A percentile compares a stretch with the other conserved stretches of the same genome.
phyloP scores from a whole-genome alignment of 306 rosid species.

The Cicer judaicum region DNA sequence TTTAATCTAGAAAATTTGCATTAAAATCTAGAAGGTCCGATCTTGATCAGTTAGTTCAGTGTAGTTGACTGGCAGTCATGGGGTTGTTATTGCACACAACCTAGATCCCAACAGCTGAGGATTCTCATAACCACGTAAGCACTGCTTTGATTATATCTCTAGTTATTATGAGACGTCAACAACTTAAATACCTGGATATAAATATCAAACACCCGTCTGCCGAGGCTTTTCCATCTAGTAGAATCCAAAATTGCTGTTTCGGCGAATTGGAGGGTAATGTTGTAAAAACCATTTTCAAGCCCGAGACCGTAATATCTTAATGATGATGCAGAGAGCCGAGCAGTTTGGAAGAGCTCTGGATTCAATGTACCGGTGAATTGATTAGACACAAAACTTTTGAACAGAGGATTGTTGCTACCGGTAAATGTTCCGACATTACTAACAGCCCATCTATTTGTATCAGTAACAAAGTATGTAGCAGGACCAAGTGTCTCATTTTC shows the following conservation, averaged over 20 bases:
- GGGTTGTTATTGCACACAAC: too few species aligned
- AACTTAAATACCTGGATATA: slow-evolving; percentile 66
- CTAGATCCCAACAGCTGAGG: not conserved
- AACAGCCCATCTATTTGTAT: slow-evolving; percentile 65
- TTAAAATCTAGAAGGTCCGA: too few species aligned
- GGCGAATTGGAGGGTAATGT: slow-evolving; percentile 67
- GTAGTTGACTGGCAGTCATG: too few species aligned
- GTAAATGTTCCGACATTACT: slow-evolving; percentile 73
- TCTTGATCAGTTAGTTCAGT: too few species aligned
- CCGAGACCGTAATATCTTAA: slow-evolving; percentile 82
- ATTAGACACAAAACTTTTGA: slow-evolving; percentile 39
- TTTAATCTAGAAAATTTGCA: too few species aligned
- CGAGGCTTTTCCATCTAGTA: slow-evolving; percentile 66
- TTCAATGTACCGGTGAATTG: slow-evolving; percentile 57
- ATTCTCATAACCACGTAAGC: not conserved
- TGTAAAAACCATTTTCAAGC: slow-evolving; percentile 70
- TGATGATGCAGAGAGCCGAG: slow-evolving; percentile 78
- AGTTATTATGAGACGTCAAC: not conserved
- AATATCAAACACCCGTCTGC: slow-evolving; percentile 74
- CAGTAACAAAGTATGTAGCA: slow-evolving; percentile 67
- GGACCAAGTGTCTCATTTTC: slow-evolving; percentile 72
- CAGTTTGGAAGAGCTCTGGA: slow-evolving; percentile 68
- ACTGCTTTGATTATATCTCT: not conserved
- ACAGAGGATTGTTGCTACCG: slow-evolving; percentile 36
- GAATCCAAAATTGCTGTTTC: slow-evolving; percentile 56